phyloP scores from a whole-genome alignment of 1,284 basidiomycete genomes.

The Austropuccinia psidii region DNA sequence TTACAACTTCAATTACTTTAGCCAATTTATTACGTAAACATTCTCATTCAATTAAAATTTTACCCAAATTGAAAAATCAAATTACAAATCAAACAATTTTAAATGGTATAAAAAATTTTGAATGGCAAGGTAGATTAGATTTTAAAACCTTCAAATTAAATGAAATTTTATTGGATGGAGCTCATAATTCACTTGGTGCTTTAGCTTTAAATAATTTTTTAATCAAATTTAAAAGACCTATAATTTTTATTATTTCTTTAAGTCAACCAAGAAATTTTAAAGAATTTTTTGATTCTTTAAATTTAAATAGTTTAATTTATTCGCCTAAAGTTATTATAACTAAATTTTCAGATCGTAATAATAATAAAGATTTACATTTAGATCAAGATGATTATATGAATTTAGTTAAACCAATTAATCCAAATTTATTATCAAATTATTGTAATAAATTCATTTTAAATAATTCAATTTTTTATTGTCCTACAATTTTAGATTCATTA shows the following conservation, averaged over 20 bases:
- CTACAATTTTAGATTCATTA: background rate
- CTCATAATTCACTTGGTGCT: slow-evolving; percentile 85
- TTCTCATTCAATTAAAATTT: slow-evolving; percentile 44
- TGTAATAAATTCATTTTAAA: background rate
- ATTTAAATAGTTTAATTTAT: background rate
- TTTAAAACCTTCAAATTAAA: slow-evolving; percentile 53
- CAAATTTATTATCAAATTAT: background rate
- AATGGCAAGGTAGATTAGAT: slow-evolving; percentile 78
- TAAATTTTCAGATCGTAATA: background rate
- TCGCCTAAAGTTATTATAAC: background rate
- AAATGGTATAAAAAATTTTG: slow-evolving; percentile 56
- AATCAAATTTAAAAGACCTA: background rate
- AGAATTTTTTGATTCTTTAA: background rate
- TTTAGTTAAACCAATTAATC: slow-evolving; percentile 15
- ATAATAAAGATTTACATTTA: background rate
- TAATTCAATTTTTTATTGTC: background rate
- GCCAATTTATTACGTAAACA: slow-evolving; percentile 59
- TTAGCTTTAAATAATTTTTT: slow-evolving; percentile 54
- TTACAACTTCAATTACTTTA: slow-evolving; percentile 62
- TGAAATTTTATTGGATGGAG: slow-evolving; percentile 73
- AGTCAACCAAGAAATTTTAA: background rate
- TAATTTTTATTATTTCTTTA: slow-evolving; percentile 15
- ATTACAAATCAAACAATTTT: slow-evolving; percentile 54
- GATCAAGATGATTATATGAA: slow-evolving; percentile 1
- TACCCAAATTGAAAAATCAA: slow-evolving; percentile 40